These are phyloP conservation scores for Nakazawaea laoshanensis DNA, from an alignment of 805 yeast genomes.

Conservation along the genomic window DNA sequence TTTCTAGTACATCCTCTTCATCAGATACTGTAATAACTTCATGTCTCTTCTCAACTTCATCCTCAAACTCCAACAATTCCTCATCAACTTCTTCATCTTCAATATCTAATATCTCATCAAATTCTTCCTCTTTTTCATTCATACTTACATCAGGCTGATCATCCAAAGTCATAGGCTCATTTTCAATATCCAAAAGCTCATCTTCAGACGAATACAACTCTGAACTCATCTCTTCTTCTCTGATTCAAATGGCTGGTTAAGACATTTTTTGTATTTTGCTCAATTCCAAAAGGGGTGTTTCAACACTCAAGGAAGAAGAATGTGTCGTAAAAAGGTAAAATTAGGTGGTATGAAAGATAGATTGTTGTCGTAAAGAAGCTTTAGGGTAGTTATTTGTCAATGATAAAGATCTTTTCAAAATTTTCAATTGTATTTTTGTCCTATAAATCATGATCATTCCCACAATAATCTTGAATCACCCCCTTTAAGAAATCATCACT, in stretches of 20 bases:
- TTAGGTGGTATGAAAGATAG: no score
- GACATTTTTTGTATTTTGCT: no score
- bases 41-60: background rate
- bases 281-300: no score
- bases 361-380: no score
- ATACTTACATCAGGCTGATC: background rate
- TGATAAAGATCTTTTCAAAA: no score
- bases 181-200: slow-evolving; percentile 10
- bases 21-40: background rate
- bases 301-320: no score
- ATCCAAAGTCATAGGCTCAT: background rate
- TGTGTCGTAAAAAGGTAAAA: no score
- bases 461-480: slow-evolving; percentile 15
- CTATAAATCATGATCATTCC: background rate
- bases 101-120: background rate
- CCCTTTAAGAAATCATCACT: slow-evolving; percentile 38
- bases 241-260: no score
- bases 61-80: background rate
- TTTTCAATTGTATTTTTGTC: no score
- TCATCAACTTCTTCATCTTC: background rate
- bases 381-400: no score
- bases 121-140: background rate
- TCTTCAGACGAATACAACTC: slow-evolving; percentile 19
- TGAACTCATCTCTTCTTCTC: no score
- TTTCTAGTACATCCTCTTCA: background rate